Evolutionary conservation across 768 basidiomycete species (phyloP).

Genomic region (Boletus bicolor): DNA sequence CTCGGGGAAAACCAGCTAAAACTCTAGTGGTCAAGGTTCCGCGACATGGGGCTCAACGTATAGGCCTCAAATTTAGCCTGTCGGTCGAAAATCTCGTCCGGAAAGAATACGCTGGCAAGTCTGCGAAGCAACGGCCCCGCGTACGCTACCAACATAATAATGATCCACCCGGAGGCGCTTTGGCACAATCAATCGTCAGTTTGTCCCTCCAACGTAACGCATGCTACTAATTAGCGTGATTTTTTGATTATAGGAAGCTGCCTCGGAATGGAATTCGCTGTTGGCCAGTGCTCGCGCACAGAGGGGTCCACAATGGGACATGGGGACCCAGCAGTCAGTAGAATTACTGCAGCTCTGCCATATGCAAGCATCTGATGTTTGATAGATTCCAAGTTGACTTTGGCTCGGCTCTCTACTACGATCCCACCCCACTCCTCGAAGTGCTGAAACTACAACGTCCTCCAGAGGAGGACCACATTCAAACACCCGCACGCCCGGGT

Average conservation of each 20-base stretch:
- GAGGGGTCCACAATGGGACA: slow-evolving; percentile 84
- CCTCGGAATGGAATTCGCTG: slow-evolving; percentile 84
- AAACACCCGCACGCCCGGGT: slow-evolving; percentile 18
- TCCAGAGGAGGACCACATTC: slow-evolving; percentile 27
- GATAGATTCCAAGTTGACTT: slow-evolving; percentile 73
- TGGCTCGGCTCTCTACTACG: slow-evolving; percentile 69
- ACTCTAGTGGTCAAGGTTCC: slow-evolving; percentile 65
- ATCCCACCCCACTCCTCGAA: slow-evolving; percentile 59
- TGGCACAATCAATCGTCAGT: slow-evolving; percentile 68
- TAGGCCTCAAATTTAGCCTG: slow-evolving; percentile 58
- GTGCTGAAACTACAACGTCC: slow-evolving; percentile 40
- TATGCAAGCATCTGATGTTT: background rate
- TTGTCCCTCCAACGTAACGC: background rate
- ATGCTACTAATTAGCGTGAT: background rate
- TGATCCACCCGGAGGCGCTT: slow-evolving; percentile 40
- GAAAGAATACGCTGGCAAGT: slow-evolving; percentile 46
- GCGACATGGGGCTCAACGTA: slow-evolving; percentile 69
- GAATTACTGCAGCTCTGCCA: background rate
- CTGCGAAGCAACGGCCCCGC: slow-evolving; percentile 36
- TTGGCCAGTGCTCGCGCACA: slow-evolving; percentile 75
- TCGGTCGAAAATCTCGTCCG: slow-evolving; percentile 58
- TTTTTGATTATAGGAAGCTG: slow-evolving; percentile 50
- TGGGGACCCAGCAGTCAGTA: slow-evolving; percentile 80
- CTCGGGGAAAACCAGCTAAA: slow-evolving; percentile 48
- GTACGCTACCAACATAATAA: slow-evolving; percentile 53